Base-by-base conservation (phyloP, 2,329 filamentous ascomycete genomes). In the Monilinia fructicola region DNA sequence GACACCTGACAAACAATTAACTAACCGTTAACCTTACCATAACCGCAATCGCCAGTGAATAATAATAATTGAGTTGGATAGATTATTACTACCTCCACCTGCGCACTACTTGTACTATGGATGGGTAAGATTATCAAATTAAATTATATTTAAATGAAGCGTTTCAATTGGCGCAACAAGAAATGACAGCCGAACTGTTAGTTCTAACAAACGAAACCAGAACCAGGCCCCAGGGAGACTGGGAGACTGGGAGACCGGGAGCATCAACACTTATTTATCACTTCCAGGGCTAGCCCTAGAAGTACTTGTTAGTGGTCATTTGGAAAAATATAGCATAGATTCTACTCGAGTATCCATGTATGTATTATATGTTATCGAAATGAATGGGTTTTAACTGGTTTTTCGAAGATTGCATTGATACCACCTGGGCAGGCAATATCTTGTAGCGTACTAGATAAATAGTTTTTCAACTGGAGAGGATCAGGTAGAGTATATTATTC, bases 1-100 rank as follows among this genome's bases (percentile, higher is more conserved):
- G 23, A 10, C 58, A 61, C 58, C 28, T 61, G 58, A 61, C 38
- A 6, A 61, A 21, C 48, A 42, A 60, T 60, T 16, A 60, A 28
- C 28, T 21, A n/a, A n/a, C 31, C 42, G 48, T 35, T 60, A 26
- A 28, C 56, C n/a, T n/a, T 26, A 28, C 26, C 10, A 53, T 35
- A 14, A 14, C 40, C 40, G 12, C 40, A 5, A 42, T 16, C 40
- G 40, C 40, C 4, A 42, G 5, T 14, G 10, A 35, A 35, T 35
- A 35, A 35, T 35, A 35, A 35, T 35, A 35, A 35, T 4, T n/a
- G n/a, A n/a, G n/a, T n/a, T n/a, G n/a, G 31, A 7, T 35, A 35
- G 9, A 35, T 35, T 35, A 35, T 35, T 35, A 35, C 31, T n/a
- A n/a, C n/a, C n/a, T n/a, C 31, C 9, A 7, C 31, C 31, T 7